Conservation (phyloP, 768 basidiomycete genomes). For the Sporobolomyces phaffii region DNA sequence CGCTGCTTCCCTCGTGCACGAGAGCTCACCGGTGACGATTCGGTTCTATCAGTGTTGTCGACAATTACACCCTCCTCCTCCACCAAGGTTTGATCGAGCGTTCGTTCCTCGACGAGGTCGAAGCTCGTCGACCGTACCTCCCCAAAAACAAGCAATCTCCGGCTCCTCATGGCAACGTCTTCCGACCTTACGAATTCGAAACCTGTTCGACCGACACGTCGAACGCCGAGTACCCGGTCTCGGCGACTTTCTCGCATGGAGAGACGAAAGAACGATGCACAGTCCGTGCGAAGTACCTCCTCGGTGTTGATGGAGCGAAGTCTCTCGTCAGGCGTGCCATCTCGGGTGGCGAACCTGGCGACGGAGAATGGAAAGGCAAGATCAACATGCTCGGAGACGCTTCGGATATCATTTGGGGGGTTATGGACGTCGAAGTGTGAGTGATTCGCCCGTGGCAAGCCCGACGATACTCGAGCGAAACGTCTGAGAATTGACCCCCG, state of each 20-base stretch:
- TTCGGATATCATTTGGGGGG: slow-evolving; percentile 60
- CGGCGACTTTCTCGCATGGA: slow-evolving; percentile 28
- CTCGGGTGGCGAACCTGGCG: slow-evolving; percentile 36
- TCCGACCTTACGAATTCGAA: slow-evolving; percentile 40
- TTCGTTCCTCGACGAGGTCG: slow-evolving; percentile 40
- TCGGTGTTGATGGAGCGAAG: slow-evolving; percentile 62
- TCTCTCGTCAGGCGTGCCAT: slow-evolving; percentile 58
- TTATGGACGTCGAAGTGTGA: slow-evolving; percentile 35
- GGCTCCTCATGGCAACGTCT: slow-evolving; percentile 39
- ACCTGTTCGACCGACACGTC: slow-evolving; percentile 36
- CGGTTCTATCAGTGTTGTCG: slow-evolving; percentile 30
- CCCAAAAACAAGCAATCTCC: slow-evolving; percentile 29
- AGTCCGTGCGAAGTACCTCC: slow-evolving; percentile 40
- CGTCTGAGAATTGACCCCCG: too few species aligned
- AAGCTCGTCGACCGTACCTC: slow-evolving; percentile 40
- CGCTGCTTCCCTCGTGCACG: background rate
- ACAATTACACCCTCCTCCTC: slow-evolving; percentile 41
- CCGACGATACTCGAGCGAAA: too few species aligned
- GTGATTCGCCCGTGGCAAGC: background rate
- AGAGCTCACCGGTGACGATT: too few species aligned
- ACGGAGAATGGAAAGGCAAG: slow-evolving; percentile 45
- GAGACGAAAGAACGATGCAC: slow-evolving; percentile 34
- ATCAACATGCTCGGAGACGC: slow-evolving; percentile 76
- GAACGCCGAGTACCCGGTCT: slow-evolving; percentile 35
- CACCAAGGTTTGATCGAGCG: slow-evolving; percentile 43